phyloP scores from a whole-genome alignment of 78 protist species.

The Monosiga brevicollis region DNA sequence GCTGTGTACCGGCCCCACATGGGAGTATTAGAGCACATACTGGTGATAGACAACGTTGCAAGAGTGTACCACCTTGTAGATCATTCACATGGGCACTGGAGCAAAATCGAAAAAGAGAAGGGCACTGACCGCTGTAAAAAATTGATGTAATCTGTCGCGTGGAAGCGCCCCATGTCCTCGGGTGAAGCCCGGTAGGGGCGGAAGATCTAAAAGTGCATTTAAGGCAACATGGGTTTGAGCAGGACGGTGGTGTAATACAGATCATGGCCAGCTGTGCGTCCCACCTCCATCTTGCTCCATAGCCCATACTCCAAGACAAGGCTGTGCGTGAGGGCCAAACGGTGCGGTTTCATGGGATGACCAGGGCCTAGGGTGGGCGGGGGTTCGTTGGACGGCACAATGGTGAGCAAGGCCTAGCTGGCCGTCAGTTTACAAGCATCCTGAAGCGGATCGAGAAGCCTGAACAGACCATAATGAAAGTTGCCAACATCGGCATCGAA shows the following conservation, averaged over 20 bases:
- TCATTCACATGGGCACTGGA: background rate
- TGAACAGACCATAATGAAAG: slow-evolving; percentile 20
- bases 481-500: slow-evolving; percentile 35
- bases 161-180: slow-evolving; percentile 82
- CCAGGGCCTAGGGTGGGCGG: slow-evolving; percentile 16
- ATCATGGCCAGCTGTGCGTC: background rate
- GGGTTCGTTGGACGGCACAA: background rate
- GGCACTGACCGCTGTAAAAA: slow-evolving; percentile 51
- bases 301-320: slow-evolving; percentile 86
- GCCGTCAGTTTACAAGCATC: background rate
- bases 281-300: slow-evolving; percentile 20
- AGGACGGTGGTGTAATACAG: background rate
- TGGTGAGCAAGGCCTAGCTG: background rate
- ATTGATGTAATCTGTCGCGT: slow-evolving; percentile 89
- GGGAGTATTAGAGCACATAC: background rate
- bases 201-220: slow-evolving; percentile 26
- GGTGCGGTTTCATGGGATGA: slow-evolving; percentile 98
- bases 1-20: background rate
- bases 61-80: background rate
- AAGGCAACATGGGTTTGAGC: slow-evolving; percentile 23
- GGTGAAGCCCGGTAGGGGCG: slow-evolving; percentile 74
- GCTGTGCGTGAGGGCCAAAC: slow-evolving; percentile 85
- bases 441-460: background rate
- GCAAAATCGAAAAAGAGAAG: background rate
- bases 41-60: background rate